Percentiles rank a stretch among this genome's conserved stretches.
Evolutionary conservation across 805 yeast species (phyloP).

Genomic region (Ogataea ganodermae): DNA sequence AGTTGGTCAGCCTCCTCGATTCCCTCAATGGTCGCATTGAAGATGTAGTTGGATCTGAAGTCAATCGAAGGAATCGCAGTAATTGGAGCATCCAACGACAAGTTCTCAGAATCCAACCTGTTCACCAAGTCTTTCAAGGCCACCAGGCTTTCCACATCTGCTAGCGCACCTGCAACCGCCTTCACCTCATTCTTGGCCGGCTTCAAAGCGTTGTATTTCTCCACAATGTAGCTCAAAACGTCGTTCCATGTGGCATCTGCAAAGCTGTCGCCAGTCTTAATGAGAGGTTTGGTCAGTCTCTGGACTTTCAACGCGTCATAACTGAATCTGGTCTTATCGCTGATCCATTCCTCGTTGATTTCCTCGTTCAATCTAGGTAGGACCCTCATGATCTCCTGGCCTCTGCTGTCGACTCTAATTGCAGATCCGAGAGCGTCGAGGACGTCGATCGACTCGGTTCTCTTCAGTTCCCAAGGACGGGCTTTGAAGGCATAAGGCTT

Average conservation of each 20-base stretch:
- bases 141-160: conserved; percentile 81
- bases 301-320: conserved; percentile 85
- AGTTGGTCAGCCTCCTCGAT: conserved; percentile 83
- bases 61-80: conserved; percentile 68
- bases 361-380: conserved; percentile 85
- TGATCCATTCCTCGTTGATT: conserved; percentile 88
- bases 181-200: conserved; percentile 74
- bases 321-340: conserved; percentile 84
- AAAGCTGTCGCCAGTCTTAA: conserved; percentile 68
- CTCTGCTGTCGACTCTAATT: conserved; percentile 83
- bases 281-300: conserved; percentile 78
- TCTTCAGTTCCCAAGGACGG: conserved; percentile 90
- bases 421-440: conserved; percentile 82
- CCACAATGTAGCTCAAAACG: conserved; percentile 69
- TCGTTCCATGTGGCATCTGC: conserved; percentile 85
- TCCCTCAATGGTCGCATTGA: conserved; percentile 78
- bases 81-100: conserved; percentile 67
- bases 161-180: conserved; percentile 79
- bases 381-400: conserved; percentile 84
- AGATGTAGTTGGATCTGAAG: conserved; percentile 74
- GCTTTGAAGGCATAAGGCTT: conserved; percentile 93
- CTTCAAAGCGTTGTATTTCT: conserved; percentile 53
- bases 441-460: conserved; percentile 85
- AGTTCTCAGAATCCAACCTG: conserved; percentile 77
- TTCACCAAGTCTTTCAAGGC: conserved; percentile 79